Base-by-base conservation (phyloP, 1,139 yeast genomes). In the Lodderomyces margitis region DNA sequence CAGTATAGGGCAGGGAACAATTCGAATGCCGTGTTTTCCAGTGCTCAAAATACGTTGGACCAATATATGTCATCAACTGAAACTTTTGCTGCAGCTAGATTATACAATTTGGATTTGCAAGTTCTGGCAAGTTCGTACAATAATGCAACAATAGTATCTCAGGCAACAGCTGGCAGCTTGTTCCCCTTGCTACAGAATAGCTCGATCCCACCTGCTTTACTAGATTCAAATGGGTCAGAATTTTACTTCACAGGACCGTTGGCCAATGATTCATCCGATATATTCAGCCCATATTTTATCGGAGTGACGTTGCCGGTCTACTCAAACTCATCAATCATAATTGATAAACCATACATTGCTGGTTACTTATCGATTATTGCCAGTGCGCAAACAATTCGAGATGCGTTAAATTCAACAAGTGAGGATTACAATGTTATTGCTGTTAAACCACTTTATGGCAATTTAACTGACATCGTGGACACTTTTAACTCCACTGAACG, bases 301-400 rank as follows among this genome's bases (percentile, higher is more conserved):
- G 81, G 87, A 2, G 55, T 82, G 35, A 80, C 88, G 0, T 53
- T 88, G 5, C 94, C 96, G 0, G 76, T 89, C 2, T 80, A 73
- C 54, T 78, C 88, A 12, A 84, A 86, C 55, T 74, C 83, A 11
- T 85, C 95, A 4, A 83, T 87, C 20, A 67, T 87, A 39, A 62
- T 84, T 20, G 64, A 74, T 23, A 65, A 74, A 14, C 81, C 85
- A 3, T 70, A 76, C 15, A 67, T 86, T 4, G 76, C 83, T 1
- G 97, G 96, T 0, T 89, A 80, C 59, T 54, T 88, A 36, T 75
- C 95, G 0, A 75, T 87, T 5, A 64, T 87, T 1, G 74, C 86
- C 51, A 70, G 74, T 47, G 87, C 92, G 0, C 67, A 68, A 24
- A 62, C 75, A 21, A 62, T 87, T 37, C 68, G 68, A 47, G 49